Evolutionary conservation across 2,329 filamentous ascomycete species (phyloP).

Genomic region (Helotiales sp.): DNA sequence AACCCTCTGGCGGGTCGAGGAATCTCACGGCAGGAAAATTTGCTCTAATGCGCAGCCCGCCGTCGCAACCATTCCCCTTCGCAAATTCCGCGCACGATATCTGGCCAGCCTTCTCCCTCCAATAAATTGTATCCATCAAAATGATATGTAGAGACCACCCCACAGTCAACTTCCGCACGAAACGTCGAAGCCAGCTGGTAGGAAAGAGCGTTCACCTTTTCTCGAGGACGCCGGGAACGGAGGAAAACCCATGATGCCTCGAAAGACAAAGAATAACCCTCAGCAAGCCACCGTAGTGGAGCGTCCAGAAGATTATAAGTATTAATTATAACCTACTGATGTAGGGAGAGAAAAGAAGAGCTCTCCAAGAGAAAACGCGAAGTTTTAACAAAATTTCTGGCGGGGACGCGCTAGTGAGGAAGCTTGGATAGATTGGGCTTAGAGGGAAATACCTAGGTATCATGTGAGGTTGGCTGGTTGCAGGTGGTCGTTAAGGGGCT

Average conservation of each 20-base stretch:
- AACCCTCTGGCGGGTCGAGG: no score
- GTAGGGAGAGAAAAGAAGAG: slow-evolving; percentile 29
- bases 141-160: slow-evolving; percentile 43
- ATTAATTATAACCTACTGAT: slow-evolving; percentile 42
- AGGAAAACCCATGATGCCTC: slow-evolving; percentile 37
- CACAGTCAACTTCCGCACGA: slow-evolving; percentile 43
- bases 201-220: slow-evolving; percentile 43
- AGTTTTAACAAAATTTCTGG: slow-evolving; percentile 10
- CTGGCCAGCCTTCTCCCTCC: neutral
- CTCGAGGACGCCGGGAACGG: slow-evolving; percentile 45
- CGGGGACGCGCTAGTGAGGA: neutral
- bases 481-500: no score
- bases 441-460: no score
- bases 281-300: slow-evolving; percentile 44
- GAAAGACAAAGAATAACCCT: slow-evolving; percentile 36
- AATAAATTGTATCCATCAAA: neutral
- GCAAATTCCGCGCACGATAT: neutral
- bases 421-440: no score
- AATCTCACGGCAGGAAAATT: no score
- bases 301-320: slow-evolving; percentile 39
- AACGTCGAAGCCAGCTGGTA: slow-evolving; percentile 40
- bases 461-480: no score
- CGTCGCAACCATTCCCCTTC: neutral
- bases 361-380: slow-evolving; percentile 6
- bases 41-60: no score